Evolutionary conservation across 2,329 filamentous ascomycete species (phyloP), one percentile per base, ranked within the genome.

Genomic region (Colletotrichum destructivum): DNA sequence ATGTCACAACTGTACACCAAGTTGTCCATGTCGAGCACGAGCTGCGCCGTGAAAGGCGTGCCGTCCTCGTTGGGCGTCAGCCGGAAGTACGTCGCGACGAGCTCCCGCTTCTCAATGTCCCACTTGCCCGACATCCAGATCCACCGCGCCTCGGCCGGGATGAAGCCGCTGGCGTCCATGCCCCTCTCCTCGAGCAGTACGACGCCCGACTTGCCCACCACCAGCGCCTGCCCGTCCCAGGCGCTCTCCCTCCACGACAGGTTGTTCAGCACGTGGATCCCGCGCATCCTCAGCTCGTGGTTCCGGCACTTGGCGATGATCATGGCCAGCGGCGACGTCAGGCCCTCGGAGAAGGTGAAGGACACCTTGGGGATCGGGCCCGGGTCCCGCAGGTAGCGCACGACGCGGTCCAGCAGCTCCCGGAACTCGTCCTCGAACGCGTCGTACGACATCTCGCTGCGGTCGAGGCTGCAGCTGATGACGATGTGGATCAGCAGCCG

Each of bases 101-200:
- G 56, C 42, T 67, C 63, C 23, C 69, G 54, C 26, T 59, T 65
- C 42, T 72, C 66, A 12, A 64, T 60, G 60, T 74, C 66, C 72
- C 69, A 72, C 31, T 72, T 70, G 2, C 55, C 66, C 8, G 52
- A 61, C 46, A 69, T 44, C 71, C 74, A 75, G 4, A 65, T 40
- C 75, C 75, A 76, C 8, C 75, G 42, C 16, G 66, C 47, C 42
- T 61, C 69, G 3, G 70, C 12, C 47, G 73, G 69, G 9, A 75
- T 59, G 54, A 66, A 40, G 16, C 73, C 75, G 13, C 70, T 51
- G 0, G 26, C 70, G 21, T 72, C 65, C 61, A 73, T 69, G 11
- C 70, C 73, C 35, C 51, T 47, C 64, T 76, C 75, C 47, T 76
- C 75, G 38, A 76, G 62, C 56, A 74, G 51, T 26, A 75, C 68